Percentiles rank a stretch among this genome's conserved stretches.
Conservation (phyloP, 2,329 filamentous ascomycete species). For the Epichloe hybrida region DNA sequence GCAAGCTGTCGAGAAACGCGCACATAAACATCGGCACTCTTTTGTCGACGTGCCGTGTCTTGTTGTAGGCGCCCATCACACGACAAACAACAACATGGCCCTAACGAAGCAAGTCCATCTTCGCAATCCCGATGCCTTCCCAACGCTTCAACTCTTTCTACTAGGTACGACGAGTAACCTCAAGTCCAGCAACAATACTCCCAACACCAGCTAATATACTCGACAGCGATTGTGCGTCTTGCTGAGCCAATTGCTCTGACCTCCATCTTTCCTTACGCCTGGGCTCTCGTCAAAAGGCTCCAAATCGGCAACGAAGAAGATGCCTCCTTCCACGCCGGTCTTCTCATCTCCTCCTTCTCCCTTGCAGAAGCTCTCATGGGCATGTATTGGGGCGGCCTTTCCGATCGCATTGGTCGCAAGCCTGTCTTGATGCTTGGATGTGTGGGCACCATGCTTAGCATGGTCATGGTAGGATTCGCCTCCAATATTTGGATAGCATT, state of each 20-base stretch:
- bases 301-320: conserved; percentile 56
- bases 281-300: conserved; percentile 68
- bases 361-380: conserved; percentile 71
- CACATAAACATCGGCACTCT: conserved; percentile 13
- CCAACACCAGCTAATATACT: conserved; percentile 8
- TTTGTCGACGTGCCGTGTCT: conserved; percentile 20
- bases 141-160: conserved; percentile 67
- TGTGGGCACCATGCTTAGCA: conserved; percentile 66
- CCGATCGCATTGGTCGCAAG: conserved; percentile 72
- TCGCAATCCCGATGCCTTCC: conserved; percentile 62
- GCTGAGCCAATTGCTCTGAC: conserved; percentile 88
- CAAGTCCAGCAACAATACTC: neutral
- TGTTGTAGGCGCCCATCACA: conserved; percentile 29
- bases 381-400: conserved; percentile 77
- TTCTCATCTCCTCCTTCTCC: conserved; percentile 77
- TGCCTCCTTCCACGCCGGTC: conserved; percentile 77
- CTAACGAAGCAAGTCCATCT: conserved; percentile 35
- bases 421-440: conserved; percentile 74
- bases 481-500: conserved; percentile 76
- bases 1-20: neutral
- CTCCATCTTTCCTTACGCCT: conserved; percentile 86
- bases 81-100: conserved; percentile 32
- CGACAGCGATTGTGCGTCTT: conserved; percentile 72
- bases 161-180: conserved; percentile 45
- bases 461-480: conserved; percentile 72